phyloP scores from a whole-genome alignment of 2,329 filamentous ascomycete species.

The Neofusicoccum cordaticola region DNA sequence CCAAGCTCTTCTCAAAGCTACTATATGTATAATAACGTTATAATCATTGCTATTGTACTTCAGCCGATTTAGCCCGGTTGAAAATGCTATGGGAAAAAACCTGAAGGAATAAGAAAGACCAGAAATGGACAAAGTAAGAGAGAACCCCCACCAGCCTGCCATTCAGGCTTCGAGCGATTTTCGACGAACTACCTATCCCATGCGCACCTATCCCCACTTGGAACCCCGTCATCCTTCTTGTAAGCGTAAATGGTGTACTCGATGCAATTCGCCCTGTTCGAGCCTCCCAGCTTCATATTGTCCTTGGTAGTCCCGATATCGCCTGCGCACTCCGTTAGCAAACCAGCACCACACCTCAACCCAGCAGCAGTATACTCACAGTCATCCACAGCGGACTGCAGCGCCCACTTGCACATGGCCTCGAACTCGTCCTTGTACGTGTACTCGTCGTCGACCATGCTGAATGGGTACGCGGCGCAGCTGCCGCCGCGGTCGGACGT shows the following conservation, averaged over 20 bases:
- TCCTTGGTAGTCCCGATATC: background rate
- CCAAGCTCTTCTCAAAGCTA: no score
- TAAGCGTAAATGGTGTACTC: background rate
- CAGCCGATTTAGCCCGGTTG: no score
- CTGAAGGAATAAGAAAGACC: no score
- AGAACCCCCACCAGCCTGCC: no score
- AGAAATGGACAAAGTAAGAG: no score
- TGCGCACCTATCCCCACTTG: background rate
- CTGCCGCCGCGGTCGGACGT: background rate
- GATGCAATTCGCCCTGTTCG: background rate
- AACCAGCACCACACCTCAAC: background rate
- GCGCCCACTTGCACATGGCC: background rate
- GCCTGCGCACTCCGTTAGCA: background rate
- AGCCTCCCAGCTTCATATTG: background rate
- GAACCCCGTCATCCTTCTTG: background rate
- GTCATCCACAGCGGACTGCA: background rate
- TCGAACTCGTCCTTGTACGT: background rate
- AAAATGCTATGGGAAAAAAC: no score
- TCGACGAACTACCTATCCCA: background rate
- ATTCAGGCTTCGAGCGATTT: no score
- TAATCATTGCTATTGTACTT: no score
- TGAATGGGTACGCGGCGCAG: background rate
- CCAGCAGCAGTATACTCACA: background rate
- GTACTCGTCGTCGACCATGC: background rate
- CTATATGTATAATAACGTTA: no score